Percentiles rank a stretch among this genome's conserved stretches.
Evolutionary conservation across 768 basidiomycete species (phyloP).

Genomic region (Rhodotorula babjevae): DNA sequence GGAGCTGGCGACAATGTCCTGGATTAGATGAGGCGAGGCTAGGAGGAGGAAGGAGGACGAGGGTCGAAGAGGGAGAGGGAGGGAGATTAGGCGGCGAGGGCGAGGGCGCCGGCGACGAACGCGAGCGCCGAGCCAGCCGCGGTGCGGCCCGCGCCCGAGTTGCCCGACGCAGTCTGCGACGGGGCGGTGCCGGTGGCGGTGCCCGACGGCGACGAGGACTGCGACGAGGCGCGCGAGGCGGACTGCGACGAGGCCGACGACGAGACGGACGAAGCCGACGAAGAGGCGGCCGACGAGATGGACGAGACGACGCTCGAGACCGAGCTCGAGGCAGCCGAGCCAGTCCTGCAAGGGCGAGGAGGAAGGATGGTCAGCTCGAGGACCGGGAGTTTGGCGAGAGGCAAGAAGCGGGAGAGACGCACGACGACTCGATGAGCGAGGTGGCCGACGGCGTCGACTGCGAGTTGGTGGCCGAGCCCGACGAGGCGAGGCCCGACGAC

Average conservation of each 20-base stretch:
- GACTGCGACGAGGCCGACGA: neutral
- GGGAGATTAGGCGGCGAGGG: neutral
- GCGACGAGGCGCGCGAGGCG: neutral
- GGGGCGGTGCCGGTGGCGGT: neutral
- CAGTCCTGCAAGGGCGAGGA: neutral
- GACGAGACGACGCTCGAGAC: neutral
- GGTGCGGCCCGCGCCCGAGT: neutral
- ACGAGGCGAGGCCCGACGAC: conserved; percentile 18
- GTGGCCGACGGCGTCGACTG: conserved; percentile 28
- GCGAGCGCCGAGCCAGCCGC: neutral
- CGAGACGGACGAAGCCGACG: neutral
- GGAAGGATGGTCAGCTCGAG: neutral
- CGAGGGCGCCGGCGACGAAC: conserved; percentile 6
- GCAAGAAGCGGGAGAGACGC: neutral
- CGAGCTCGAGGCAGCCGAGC: neutral
- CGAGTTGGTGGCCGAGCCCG: conserved; percentile 28
- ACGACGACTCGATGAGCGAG: neutral
- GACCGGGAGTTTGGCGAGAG: neutral
- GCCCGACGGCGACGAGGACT: neutral
- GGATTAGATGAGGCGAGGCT: neutral
- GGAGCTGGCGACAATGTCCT: neutral
- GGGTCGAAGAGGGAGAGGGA: neutral
- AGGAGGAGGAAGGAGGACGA: neutral
- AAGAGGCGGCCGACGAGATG: neutral
- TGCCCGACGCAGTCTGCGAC: neutral